Percentiles rank a stretch among this genome's conserved stretches.
These are phyloP conservation scores for Fusarium secorum DNA, from an alignment of 2,329 filamentous ascomycete species.

Conservation along the genomic window DNA sequence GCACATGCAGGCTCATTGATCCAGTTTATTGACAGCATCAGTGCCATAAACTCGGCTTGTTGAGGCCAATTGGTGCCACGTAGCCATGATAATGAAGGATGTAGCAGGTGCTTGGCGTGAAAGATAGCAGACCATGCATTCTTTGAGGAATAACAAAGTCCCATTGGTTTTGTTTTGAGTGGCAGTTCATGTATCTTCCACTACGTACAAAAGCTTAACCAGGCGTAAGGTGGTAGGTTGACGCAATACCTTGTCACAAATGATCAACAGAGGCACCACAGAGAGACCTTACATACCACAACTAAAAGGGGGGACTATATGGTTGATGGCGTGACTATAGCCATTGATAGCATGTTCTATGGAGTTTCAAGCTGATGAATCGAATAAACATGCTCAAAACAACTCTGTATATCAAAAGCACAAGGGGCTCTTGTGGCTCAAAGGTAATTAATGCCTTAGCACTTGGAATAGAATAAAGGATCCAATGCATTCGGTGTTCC, in stretches of 20 bases:
- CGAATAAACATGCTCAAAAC: not conserved
- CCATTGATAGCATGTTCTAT: not conserved
- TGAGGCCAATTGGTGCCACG: slow-evolving; percentile 15
- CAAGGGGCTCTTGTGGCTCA: not conserved
- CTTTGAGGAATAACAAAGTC: not conserved
- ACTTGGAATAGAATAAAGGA: not conserved
- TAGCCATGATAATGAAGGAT: not conserved
- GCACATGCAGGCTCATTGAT: not conserved
- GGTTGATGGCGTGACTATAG: not conserved
- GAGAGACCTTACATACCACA: not conserved
- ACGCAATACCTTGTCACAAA: not conserved
- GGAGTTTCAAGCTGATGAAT: not conserved
- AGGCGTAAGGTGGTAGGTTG: not conserved
- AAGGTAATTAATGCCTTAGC: not conserved
- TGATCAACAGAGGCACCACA: not conserved
- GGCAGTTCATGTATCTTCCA: not conserved
- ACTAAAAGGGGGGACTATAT: not conserved
- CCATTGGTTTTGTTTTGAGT: not conserved
- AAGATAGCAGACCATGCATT: not conserved
- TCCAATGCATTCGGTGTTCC: not conserved
- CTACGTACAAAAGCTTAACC: not conserved
- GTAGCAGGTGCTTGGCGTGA: not conserved
- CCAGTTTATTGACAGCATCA: not conserved
- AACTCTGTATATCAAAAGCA: not conserved
- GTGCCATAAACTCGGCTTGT: not conserved